Evolutionary conservation across 352 stramenopile species (phyloP).

Genomic region (Phytophthora colocasiae): DNA sequence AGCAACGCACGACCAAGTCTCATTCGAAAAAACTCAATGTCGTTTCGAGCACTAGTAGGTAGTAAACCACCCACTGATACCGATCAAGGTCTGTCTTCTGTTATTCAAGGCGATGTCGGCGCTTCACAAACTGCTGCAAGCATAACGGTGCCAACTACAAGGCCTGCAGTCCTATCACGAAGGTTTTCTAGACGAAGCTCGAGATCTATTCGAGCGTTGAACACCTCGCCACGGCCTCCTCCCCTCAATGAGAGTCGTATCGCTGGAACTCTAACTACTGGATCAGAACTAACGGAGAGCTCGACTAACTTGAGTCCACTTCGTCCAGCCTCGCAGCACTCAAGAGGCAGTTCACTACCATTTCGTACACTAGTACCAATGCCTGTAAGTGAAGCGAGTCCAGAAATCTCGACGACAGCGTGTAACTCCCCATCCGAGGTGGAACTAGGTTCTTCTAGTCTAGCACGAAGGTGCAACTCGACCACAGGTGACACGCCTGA

Average conservation of each 20-base stretch:
- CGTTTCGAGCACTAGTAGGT: constrained; percentile 12
- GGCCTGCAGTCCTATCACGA: constrained; percentile 4
- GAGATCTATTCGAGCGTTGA: constrained; percentile 1
- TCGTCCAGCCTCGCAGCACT: not conserved
- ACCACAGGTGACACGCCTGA: not conserved
- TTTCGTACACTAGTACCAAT: constrained; percentile 5
- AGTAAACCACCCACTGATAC: not conserved
- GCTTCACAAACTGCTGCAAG: not conserved
- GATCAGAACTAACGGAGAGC: not conserved
- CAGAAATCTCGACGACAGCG: not conserved
- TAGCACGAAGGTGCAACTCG: constrained; percentile 1
- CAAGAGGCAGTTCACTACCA: constrained; percentile 4
- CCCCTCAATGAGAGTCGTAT: too few relatives aligned
- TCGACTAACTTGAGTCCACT: not conserved
- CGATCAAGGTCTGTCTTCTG: not conserved
- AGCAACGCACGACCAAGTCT: constrained; percentile 5
- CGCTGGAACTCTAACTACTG: not conserved
- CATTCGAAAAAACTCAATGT: constrained; percentile 13
- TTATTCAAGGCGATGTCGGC: not conserved
- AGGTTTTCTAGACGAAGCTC: constrained; percentile 5
- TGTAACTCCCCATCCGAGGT: too few relatives aligned
- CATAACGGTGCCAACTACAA: not conserved
- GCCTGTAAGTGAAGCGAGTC: not conserved
- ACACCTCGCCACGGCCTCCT: not conserved
- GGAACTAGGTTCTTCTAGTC: not conserved